These are phyloP conservation scores for Pestalotiopsis sp. DNA, from an alignment of 2,329 filamentous ascomycete genomes.

Conservation along the genomic window DNA sequence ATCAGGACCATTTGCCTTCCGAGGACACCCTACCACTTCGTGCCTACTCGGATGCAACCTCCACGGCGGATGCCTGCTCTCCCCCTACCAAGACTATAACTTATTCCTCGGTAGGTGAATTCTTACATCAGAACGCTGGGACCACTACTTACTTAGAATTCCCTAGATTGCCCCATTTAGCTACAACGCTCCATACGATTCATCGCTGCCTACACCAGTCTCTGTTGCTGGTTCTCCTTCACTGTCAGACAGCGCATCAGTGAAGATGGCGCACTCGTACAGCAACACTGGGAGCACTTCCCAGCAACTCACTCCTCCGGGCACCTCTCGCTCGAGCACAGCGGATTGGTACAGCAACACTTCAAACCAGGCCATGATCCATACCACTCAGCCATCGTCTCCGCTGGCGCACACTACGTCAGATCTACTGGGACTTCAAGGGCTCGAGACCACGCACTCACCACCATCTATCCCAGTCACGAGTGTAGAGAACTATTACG, in stretches of 20 bases:
- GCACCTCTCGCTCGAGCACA: conserved; percentile 42
- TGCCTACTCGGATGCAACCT: conserved; percentile 22
- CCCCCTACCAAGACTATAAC: conserved; percentile 27
- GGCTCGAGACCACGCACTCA: conserved; percentile 35
- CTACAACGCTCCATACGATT: conserved; percentile 42
- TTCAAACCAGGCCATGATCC: conserved; percentile 41
- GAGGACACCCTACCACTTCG: conserved; percentile 23
- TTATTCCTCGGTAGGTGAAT: conserved; percentile 29
- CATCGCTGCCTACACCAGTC: conserved; percentile 53
- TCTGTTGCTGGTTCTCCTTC: conserved; percentile 52
- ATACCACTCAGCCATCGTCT: conserved; percentile 46
- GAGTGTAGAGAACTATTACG: conserved; percentile 34
- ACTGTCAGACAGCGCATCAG: conserved; percentile 40
- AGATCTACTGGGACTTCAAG: conserved; percentile 41
- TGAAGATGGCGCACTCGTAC: conserved; percentile 44
- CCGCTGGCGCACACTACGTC: conserved; percentile 45
- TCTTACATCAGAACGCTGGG: conserved; percentile 1
- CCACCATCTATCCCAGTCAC: conserved; percentile 37
- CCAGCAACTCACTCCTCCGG: conserved; percentile 52
- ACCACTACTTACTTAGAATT: conserved; percentile 17
- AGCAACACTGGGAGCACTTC: conserved; percentile 37
- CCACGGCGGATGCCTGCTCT: conserved; percentile 26
- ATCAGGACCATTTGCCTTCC: conserved; percentile 24
- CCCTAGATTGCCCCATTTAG: conserved; percentile 40
- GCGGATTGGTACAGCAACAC: conserved; percentile 39